phyloP scores from a whole-genome alignment of 2,329 filamentous ascomycete species.

The Rhinocladiella similis region DNA sequence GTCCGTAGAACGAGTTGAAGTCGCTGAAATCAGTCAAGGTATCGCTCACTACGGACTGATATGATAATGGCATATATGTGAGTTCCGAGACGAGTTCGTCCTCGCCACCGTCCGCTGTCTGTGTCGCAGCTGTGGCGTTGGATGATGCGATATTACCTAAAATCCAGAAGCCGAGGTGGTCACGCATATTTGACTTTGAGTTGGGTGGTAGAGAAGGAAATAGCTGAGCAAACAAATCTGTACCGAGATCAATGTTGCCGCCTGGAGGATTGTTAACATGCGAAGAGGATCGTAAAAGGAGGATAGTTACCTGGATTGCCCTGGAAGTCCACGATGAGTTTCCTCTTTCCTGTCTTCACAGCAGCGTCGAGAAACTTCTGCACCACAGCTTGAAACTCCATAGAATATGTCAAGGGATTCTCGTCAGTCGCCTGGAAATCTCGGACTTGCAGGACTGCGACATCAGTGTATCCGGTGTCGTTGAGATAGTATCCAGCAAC shows the following conservation, averaged over 20 bases:
- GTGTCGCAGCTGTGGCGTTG: constrained; percentile 20
- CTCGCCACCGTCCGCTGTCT: constrained; percentile 31
- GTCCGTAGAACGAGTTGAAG: constrained; percentile 46
- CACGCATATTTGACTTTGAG: constrained; percentile 49
- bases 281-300: not conserved
- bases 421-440: constrained; percentile 36
- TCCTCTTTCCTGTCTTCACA: constrained; percentile 53
- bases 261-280: constrained; percentile 30
- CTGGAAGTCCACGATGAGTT: constrained; percentile 64
- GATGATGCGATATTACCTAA: constrained; percentile 33
- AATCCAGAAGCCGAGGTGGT: constrained; percentile 42
- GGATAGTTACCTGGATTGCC: constrained; percentile 52
- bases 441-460: constrained; percentile 48
- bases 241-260: constrained; percentile 51
- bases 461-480: constrained; percentile 41
- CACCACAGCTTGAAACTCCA: constrained; percentile 22
- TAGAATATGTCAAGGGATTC: constrained; percentile 11
- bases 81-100: constrained; percentile 32
- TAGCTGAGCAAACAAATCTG: constrained; percentile 55
- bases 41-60: constrained; percentile 34
- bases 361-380: constrained; percentile 48
- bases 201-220: constrained; percentile 51
- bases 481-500: constrained; percentile 50
- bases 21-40: constrained; percentile 38
- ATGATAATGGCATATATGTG: constrained; percentile 33